Evolutionary conservation across 257 asterid genomes (phyloP).

Genomic region (Solanum rostratum): DNA sequence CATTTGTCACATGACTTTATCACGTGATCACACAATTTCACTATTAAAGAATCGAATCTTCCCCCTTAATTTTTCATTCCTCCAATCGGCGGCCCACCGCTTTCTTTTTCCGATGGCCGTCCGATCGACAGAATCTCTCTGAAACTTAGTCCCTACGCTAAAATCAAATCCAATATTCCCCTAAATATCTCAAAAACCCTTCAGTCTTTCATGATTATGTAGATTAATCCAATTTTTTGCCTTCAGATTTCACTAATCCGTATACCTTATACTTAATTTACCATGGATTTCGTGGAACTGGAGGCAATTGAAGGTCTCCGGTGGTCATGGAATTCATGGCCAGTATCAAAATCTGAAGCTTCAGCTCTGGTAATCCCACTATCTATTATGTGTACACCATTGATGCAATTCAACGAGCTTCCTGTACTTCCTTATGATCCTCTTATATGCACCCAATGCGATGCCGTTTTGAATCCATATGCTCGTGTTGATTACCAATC

Average conservation of each 20-base stretch:
- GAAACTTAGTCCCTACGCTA: neutral
- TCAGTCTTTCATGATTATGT: neutral
- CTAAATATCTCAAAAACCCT: neutral
- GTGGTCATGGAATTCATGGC: constrained; percentile 99
- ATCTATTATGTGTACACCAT: constrained; percentile 74
- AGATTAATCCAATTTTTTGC: neutral
- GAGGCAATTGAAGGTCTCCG: constrained; percentile 95
- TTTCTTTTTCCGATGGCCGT: neutral
- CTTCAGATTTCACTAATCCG: neutral
- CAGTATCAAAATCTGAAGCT: constrained; percentile 55
- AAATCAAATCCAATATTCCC: neutral
- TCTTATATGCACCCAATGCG: constrained; percentile 51
- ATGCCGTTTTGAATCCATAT: constrained; percentile 76
- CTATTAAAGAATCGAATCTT: neutral
- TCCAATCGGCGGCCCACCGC: neutral
- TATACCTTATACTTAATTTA: neutral
- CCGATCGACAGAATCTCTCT: neutral
- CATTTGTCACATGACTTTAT: neutral
- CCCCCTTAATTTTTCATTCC: neutral
- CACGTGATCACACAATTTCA: neutral
- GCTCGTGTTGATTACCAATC: constrained; percentile 73
- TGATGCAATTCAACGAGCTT: constrained; percentile 58
- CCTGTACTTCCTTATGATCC: constrained; percentile 82
- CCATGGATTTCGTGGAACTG: constrained; percentile 86
- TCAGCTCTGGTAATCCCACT: constrained; percentile 62